phyloP scores from a whole-genome alignment of 2,329 filamentous ascomycete genomes.

The Aspergillus sp. region DNA sequence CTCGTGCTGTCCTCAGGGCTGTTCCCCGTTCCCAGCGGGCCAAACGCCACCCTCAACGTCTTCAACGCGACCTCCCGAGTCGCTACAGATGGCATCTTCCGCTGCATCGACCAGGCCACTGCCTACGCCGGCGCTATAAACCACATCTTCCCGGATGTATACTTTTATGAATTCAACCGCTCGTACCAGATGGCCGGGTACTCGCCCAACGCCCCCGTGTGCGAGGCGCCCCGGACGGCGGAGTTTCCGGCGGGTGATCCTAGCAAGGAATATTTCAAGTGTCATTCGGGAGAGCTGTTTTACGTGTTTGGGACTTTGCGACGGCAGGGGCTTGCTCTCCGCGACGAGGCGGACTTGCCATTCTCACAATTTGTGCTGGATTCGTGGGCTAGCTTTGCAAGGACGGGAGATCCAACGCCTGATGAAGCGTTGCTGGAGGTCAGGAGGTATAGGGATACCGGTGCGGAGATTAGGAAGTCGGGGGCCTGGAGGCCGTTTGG shows the following conservation, averaged over 20 bases:
- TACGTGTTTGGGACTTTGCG: conserved; percentile 54
- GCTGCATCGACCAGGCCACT: conserved; percentile 60
- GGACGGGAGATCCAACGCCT: conserved; percentile 16
- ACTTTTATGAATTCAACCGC: conserved; percentile 61
- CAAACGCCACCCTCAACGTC: conserved; percentile 54
- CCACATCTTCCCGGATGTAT: conserved; percentile 49
- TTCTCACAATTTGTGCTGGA: conserved; percentile 23
- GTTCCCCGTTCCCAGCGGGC: conserved; percentile 43
- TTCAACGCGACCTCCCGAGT: conserved; percentile 56
- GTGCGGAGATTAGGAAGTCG: not conserved
- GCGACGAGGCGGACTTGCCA: conserved; percentile 19
- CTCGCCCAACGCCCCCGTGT: conserved; percentile 51
- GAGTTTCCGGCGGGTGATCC: conserved; percentile 47
- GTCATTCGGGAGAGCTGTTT: conserved; percentile 56
- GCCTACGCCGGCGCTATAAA: conserved; percentile 49
- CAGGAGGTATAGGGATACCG: not conserved
- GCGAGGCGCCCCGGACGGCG: conserved; percentile 44
- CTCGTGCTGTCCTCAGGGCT: not conserved
- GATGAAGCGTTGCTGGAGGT: not conserved
- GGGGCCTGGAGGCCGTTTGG: not conserved
- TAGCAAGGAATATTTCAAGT: conserved; percentile 49
- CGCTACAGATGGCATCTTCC: conserved; percentile 58
- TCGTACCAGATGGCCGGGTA: conserved; percentile 49
- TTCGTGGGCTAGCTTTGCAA: conserved; percentile 22
- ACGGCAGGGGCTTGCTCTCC: conserved; percentile 13